These are phyloP conservation scores for Marasmius fiardii DNA, from an alignment of 1,284 basidiomycete genomes.

Conservation along the genomic window DNA sequence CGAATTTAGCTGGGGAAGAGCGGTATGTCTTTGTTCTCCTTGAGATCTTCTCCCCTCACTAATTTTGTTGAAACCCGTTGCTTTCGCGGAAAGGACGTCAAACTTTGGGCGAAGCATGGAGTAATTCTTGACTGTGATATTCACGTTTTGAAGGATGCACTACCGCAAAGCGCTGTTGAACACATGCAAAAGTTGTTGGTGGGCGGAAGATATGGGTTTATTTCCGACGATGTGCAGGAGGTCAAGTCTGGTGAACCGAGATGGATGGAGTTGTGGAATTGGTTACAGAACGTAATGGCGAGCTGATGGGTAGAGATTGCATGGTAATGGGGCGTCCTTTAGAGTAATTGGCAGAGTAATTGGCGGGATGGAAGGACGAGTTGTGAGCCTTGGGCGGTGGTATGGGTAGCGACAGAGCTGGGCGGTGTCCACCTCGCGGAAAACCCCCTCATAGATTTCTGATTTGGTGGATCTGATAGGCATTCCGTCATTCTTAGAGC, in stretches of 20 bases:
- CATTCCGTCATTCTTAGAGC: too few relatives aligned
- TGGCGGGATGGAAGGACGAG: too few relatives aligned
- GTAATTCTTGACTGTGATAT: slow-evolving; percentile 51
- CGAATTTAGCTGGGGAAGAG: slow-evolving; percentile 56
- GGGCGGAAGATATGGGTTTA: slow-evolving; percentile 47
- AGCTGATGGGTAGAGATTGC: too few relatives aligned
- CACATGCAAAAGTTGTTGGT: slow-evolving; percentile 25
- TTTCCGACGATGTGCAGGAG: slow-evolving; percentile 25
- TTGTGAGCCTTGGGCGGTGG: too few relatives aligned
- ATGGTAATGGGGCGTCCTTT: slow-evolving; percentile 3
- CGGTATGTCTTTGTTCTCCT: slow-evolving; percentile 52
- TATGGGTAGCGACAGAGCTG: too few relatives aligned
- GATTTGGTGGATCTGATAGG: too few relatives aligned
- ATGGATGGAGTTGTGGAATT: slow-evolving; percentile 33
- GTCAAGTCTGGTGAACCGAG: slow-evolving; percentile 13
- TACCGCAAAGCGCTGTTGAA: slow-evolving; percentile 14
- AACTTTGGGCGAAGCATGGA: slow-evolving; percentile 60
- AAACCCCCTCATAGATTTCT: too few relatives aligned
- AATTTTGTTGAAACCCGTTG: not conserved
- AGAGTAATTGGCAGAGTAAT: not conserved
- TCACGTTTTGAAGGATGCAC: slow-evolving; percentile 20
- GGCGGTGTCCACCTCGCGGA: too few relatives aligned
- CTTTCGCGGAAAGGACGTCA: slow-evolving; percentile 33
- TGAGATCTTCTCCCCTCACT: not conserved
- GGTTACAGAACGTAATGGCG: slow-evolving; percentile 36